Evolutionary conservation across 805 yeast species (phyloP).

Genomic region (Starmerella bombi): DNA sequence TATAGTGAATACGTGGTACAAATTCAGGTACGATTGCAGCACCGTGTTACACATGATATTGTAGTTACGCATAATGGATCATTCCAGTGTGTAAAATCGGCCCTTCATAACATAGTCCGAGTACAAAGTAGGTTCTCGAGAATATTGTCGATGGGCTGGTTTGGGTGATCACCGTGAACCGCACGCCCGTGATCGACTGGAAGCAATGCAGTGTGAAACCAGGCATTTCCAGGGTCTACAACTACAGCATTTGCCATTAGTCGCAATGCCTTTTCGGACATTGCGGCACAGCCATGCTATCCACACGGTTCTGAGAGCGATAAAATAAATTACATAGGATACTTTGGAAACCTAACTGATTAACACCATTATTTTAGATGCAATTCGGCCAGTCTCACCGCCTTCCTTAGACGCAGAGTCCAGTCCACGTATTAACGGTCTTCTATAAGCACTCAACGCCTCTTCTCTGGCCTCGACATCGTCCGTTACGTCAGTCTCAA

Average conservation of each 20-base stretch:
- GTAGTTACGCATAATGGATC: no score
- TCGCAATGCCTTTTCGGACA: no score
- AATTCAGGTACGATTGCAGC: no score
- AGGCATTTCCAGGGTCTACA: slow-evolving; percentile 60
- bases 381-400: slow-evolving; percentile 16
- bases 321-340: no score
- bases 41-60: no score
- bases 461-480: slow-evolving; percentile 21
- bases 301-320: no score
- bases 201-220: slow-evolving; percentile 59
- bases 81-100: slow-evolving; percentile 86
- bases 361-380: slow-evolving; percentile 3
- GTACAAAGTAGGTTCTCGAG: slow-evolving; percentile 43
- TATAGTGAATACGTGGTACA: no score
- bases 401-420: slow-evolving; percentile 9
- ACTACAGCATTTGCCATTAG: no score
- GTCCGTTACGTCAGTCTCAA: slow-evolving; percentile 17
- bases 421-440: slow-evolving; percentile 13
- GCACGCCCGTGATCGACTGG: slow-evolving; percentile 78
- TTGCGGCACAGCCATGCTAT: no score
- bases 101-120: slow-evolving; percentile 89
- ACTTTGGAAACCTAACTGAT: not conserved
- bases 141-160: slow-evolving; percentile 24
- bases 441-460: slow-evolving; percentile 6
- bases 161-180: slow-evolving; percentile 55